Evolutionary conservation across 2,329 filamentous ascomycete species (phyloP), one percentile per base, ranked within the genome.

Genomic region (Fusarium redolens): DNA sequence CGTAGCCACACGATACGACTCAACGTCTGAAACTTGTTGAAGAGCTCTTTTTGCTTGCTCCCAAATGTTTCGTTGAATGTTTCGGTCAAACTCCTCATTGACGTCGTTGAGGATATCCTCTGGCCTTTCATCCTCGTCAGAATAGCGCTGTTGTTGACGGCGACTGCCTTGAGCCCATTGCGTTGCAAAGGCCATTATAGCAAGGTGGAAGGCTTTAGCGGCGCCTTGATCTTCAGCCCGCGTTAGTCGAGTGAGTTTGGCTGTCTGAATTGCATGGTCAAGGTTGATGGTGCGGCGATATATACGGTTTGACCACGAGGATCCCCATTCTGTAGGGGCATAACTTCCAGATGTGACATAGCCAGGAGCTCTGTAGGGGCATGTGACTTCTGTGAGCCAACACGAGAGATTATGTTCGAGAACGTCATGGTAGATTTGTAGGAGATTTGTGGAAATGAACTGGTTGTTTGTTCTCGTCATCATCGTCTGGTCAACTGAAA

Each of bases 1-100:
- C 33, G 81, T 82, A 0, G 78, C 81, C 5, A 83, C 78, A 20
- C 79, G 78, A 60, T 81, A 84, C 3, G 80, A 82, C 44, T 84
- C 81, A 8, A 84, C 57, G 17, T 80, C 78, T 0, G 78, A 57
- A 4, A 80, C 79, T 1, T 83, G 79, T 13, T 82, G 76, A 3
- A 83, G 61, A 2, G 79, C 78, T n/a, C 61, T 72, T 25, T 78
- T 78, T 0, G 82, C 81, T 57, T 82, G 81, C 22, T 79, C 79
- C 82, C 82, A 83, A 6, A 83, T 74, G 4, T 78, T 68, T 3
- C 77, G 74, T 41, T 83, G 82, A 7, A 83, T 76, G 3, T 72
- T 77, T 15, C 79, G 77, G 62, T 83, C 82, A 58, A 83, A 83
- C 15, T 82, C 81, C 15, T 82, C 81, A 8, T 65, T 57, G 14